Base-by-base conservation (phyloP, 805 yeast genomes). In the Cyberlindnera veronae region DNA sequence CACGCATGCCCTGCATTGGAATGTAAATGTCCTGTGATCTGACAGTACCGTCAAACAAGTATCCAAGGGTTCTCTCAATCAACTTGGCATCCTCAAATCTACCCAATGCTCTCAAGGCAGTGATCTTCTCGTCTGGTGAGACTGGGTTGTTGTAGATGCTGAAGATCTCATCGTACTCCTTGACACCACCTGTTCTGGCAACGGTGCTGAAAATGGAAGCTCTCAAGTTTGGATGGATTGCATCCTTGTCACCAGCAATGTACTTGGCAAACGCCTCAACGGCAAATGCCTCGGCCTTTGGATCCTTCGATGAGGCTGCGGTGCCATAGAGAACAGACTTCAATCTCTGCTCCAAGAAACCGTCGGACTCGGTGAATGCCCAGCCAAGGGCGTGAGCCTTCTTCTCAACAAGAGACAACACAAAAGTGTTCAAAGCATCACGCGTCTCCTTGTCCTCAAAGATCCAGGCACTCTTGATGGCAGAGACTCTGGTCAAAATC, bases 191-290 rank as follows among this genome's bases (percentile, higher is more conserved):
- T 35, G 62, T 58, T 59, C 72, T 72, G 36, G 90, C 86, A 45
- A 75, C 86, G n/a, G 79, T 65, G 39, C 61, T 64, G 64, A 84
- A 87, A 15, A 87, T 78, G 13, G 82, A 56, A 5, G 72, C 74
- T 62, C 85, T 77, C 51, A 87, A 64, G 66, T 85, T 80, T 42
- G 95, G 86, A 61, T 86, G 78, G 48, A 88, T 71, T 24, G 87
- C 86, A 22, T 69, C 63, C 49, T 72, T 71, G 58, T 84, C 84
- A 46, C 93, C 93, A 11, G 67, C 64, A 36, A 72, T 65, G 54
- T 67, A 83, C 30, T 68, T 66, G 7, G 63, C 68, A 60, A 84
- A 85, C 54, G 74, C 63, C 8, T 67, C 66, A 34, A 67, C 42
- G 26, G 78, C 73, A 36, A 69, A 74, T 38, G 66, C 62, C 29